Percentiles rank a stretch among this genome's conserved stretches.
Conservation (phyloP, 1,284 basidiomycete species). For the Volvariella surrecta region DNA sequence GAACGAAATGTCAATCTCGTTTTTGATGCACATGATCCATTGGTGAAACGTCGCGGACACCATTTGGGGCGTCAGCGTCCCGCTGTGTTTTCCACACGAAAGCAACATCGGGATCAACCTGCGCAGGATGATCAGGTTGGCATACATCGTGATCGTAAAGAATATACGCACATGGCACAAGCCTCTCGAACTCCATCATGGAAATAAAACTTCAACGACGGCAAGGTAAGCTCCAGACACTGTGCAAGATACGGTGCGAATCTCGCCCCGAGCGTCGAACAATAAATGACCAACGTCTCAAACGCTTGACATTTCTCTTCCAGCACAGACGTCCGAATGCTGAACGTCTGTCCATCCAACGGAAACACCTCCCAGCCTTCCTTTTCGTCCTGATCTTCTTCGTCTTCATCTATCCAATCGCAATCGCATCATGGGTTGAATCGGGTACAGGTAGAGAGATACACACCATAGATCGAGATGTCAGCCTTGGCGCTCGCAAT, state of each 20-base stretch:
- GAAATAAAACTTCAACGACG: slow-evolving; percentile 65
- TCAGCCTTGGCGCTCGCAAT: slow-evolving; percentile 76
- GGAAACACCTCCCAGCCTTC: slow-evolving; percentile 74
- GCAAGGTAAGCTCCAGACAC: slow-evolving; percentile 64
- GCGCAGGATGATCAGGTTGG: slow-evolving; percentile 1
- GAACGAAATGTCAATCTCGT: slow-evolving; percentile 66
- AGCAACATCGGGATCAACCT: slow-evolving; percentile 73
- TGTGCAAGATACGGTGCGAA: slow-evolving; percentile 71
- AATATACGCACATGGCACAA: slow-evolving; percentile 50
- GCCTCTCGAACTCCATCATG: slow-evolving; percentile 81
- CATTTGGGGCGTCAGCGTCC: slow-evolving; percentile 62
- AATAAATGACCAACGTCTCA: slow-evolving; percentile 76
- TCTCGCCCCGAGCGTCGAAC: slow-evolving; percentile 54
- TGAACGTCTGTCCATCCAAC: slow-evolving; percentile 69
- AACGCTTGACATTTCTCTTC: slow-evolving; percentile 87
- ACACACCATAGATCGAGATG: slow-evolving; percentile 63
- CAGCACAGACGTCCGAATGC: slow-evolving; percentile 70
- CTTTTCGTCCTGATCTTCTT: slow-evolving; percentile 40
- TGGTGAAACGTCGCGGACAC: slow-evolving; percentile 62
- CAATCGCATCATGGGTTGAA: slow-evolving; percentile 3
- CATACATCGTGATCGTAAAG: not conserved
- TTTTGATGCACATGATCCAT: slow-evolving; percentile 55
- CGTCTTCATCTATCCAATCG: slow-evolving; percentile 36
- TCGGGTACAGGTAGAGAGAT: not conserved
- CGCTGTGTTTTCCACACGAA: slow-evolving; percentile 60